Evolutionary conservation across 441 rosid species (phyloP), one percentile per base, ranked within the genome.

Genomic region (Pelargonium australe): DNA sequence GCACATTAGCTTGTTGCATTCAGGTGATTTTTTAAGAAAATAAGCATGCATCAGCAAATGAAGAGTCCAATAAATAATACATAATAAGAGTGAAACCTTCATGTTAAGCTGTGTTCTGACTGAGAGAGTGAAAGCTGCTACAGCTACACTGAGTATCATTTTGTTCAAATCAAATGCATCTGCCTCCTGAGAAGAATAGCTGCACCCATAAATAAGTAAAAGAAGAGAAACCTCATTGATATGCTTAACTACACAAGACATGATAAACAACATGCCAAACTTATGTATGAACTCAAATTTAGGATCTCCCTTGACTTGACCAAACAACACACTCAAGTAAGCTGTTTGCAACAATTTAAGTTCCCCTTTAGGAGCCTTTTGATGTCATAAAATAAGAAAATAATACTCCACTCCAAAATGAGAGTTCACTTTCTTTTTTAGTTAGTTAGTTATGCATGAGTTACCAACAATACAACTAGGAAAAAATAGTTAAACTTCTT

Each of bases 91-190:
- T 20, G 51, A 60, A 67, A 92, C 99, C 98, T 88, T 77, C 71
- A 84, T 68, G 68, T 81, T 83, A 81, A 60, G 74, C 73, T 85
- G 82, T 55, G 85, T 83, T 66, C 75, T 80, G 75, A 87, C 71
- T 65, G 96, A 88, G 78, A 95, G 82, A 71, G 81, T 84, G 76
- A 92, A 90, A 68, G 94, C 92, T 80, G 90, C 97, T 70, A 89
- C 83, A 75, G 87, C 77, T 69, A 83, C 81, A 77, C 72, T 74
- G 40, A 80, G 77, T 66, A 89, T 64, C 43, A 80, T 76, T 69
- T 86, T 87, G 72, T 71, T 78, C 58, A 80, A 84, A 77, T 86
- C 87, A 75, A 70, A 77, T 77, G 69, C 84, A 74, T 75, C 82
- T 68, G 65, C 76, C 69, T 79, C 75, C 73, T 85, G 82, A 83